A percentile compares a stretch with the other conserved stretches of the same genome.
phyloP scores from a whole-genome alignment of 2,329 filamentous ascomycete species.

The Colletotrichum melonis region DNA sequence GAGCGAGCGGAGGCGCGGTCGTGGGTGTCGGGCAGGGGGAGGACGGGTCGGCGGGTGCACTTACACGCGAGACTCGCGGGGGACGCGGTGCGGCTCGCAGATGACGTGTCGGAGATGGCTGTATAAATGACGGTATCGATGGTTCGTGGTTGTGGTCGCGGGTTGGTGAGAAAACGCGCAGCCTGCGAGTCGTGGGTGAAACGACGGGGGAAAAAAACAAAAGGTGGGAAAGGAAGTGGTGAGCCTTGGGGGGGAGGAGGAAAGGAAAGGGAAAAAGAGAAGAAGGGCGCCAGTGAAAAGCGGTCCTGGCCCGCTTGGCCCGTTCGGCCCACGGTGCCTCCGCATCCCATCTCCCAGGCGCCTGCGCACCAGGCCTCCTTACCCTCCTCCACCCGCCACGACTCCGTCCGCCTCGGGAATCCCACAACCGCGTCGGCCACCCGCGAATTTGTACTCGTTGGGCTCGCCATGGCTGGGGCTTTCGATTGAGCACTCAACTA shows the following conservation, averaged over 20 bases:
- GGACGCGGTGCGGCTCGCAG: conserved; percentile 34
- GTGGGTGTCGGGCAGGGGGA: conserved; percentile 32
- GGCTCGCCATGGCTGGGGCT: conserved; percentile 58
- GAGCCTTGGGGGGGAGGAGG: conserved; percentile 39
- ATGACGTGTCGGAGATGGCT: conserved; percentile 31
- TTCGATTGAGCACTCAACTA: conserved; percentile 50
- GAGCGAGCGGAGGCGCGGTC: conserved; percentile 29
- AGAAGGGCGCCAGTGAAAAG: conserved; percentile 37
- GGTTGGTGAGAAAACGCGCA: conserved; percentile 22
- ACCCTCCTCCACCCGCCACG: conserved; percentile 44
- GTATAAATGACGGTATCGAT: conserved; percentile 22
- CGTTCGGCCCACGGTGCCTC: conserved; percentile 36
- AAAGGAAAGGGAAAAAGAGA: conserved; percentile 43
- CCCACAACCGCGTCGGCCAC: conserved; percentile 50
- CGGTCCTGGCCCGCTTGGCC: conserved; percentile 36
- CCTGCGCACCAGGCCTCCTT: conserved; percentile 37
- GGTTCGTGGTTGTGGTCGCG: conserved; percentile 32
- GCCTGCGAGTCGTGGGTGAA: conserved; percentile 31
- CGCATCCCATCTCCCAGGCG: conserved; percentile 35
- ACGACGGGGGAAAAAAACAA: conserved; percentile 40
- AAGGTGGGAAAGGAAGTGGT: conserved; percentile 43
- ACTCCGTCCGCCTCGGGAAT: conserved; percentile 45
- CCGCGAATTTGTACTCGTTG: conserved; percentile 75
- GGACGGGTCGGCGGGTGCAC: conserved; percentile 30
- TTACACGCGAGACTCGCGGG: conserved; percentile 35